Conservation (phyloP, 202 grass and related monocot genomes). For the Carex arenaria region DNA sequence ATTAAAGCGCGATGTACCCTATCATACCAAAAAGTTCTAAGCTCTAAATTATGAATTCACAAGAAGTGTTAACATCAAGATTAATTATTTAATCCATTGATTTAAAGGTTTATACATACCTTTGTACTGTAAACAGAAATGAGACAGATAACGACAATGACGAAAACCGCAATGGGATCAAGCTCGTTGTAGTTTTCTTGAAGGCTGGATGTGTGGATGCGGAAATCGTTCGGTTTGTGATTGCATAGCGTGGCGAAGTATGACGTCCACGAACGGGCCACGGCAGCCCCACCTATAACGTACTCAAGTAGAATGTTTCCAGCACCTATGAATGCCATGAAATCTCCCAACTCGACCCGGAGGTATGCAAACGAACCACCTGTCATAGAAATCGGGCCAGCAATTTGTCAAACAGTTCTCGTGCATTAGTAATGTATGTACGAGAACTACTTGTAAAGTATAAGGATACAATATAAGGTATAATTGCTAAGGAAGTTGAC, state of each 20-base stretch:
- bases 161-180: slow-evolving; percentile 69
- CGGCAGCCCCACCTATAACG: slow-evolving; percentile 61
- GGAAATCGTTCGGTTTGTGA: slow-evolving; percentile 61
- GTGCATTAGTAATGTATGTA: background rate
- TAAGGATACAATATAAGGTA: no score
- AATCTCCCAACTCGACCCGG: slow-evolving; percentile 83
- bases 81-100: background rate
- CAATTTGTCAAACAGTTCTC: background rate
- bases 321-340: slow-evolving; percentile 77
- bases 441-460: background rate
- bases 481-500: background rate
- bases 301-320: slow-evolving; percentile 95
- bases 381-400: background rate
- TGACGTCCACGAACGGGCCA: slow-evolving; percentile 90
- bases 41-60: background rate
- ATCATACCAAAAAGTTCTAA: background rate
- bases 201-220: slow-evolving; percentile 54
- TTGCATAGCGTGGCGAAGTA: slow-evolving; percentile 79
- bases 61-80: background rate
- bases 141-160: slow-evolving; percentile 45
- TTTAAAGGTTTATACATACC: background rate
- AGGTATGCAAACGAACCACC: slow-evolving; percentile 84
- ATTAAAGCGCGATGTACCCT: slow-evolving; percentile 84
- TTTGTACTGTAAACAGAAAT: slow-evolving; percentile 61
- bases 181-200: slow-evolving; percentile 48